phyloP scores from a whole-genome alignment of 768 basidiomycete species.

The Naganishia antarctica region DNA sequence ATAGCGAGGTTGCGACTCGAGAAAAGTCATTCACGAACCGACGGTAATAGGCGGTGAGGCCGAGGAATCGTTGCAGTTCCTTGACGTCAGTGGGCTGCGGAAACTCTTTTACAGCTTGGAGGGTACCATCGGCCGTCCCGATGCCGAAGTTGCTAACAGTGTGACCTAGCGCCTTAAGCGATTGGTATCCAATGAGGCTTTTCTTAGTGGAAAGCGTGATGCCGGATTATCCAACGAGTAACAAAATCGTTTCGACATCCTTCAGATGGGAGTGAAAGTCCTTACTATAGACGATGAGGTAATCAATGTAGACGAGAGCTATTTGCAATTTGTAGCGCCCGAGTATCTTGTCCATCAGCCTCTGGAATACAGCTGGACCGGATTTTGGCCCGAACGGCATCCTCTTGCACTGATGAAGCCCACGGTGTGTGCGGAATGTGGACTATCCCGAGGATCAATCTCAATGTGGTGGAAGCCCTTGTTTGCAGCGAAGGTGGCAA shows the following conservation, averaged over 20 bases:
- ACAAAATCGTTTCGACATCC: conserved; percentile 33
- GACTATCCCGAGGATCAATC: conserved; percentile 14
- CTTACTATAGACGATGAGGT: conserved; percentile 26
- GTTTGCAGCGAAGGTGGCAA: conserved; percentile 6
- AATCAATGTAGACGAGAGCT: conserved; percentile 22
- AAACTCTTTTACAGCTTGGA: conserved; percentile 8
- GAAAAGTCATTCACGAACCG: conserved; percentile 33
- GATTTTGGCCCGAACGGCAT: conserved; percentile 23
- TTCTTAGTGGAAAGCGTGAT: conserved; percentile 11
- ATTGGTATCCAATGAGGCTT: conserved; percentile 13
- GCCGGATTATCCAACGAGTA: conserved; percentile 7
- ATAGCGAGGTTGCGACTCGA: no score
- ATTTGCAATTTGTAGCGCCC: conserved; percentile 20
- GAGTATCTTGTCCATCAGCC: conserved; percentile 21
- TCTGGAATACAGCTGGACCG: conserved; percentile 24
- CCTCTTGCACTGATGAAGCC: conserved; percentile 10
- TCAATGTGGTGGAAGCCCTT: conserved; percentile 20
- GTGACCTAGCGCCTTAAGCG: conserved; percentile 11
- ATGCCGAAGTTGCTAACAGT: conserved; percentile 19
- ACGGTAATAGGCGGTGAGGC: no score
- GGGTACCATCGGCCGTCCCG: background rate
- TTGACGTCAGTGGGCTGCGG: background rate
- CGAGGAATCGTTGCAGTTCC: conserved; percentile 15
- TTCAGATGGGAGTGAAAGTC: no score
- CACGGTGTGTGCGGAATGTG: conserved; percentile 18